Evolutionary conservation across 176 grass and related monocot species (phyloP).

Genomic region (Oryza glaberrima): DNA sequence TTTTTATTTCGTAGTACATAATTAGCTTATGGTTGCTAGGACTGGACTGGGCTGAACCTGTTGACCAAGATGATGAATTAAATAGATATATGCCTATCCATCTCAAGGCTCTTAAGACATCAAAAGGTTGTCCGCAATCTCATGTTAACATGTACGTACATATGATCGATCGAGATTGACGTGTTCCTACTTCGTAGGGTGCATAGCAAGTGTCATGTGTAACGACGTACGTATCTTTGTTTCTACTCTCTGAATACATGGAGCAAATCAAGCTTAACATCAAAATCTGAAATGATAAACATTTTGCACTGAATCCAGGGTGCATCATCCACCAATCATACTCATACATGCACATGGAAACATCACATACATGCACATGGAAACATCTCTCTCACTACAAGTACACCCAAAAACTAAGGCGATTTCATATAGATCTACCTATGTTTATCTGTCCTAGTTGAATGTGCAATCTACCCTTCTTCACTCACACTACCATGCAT

Average conservation of each 20-base stretch:
- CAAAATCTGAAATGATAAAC: no score
- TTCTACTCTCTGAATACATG: background rate
- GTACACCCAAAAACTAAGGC: background rate
- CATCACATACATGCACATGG: no score
- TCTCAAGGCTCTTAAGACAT: background rate
- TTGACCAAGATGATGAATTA: slow-evolving; percentile 1
- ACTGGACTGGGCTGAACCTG: background rate
- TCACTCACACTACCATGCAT: background rate
- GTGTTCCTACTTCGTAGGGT: background rate
- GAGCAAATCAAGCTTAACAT: background rate
- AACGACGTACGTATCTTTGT: no score
- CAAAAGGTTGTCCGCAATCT: background rate
- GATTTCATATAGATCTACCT: background rate
- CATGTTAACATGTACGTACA: background rate
- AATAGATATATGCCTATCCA: slow-evolving; percentile 14
- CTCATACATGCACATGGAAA: no score
- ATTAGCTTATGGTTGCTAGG: slow-evolving; percentile 30
- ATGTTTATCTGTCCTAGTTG: background rate
- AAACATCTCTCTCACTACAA: no score
- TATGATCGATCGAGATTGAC: background rate
- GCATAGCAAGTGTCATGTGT: background rate
- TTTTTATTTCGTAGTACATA: slow-evolving; percentile 33
- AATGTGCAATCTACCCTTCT: background rate
- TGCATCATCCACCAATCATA: no score
- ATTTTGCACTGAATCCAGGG: no score